Evolutionary conservation across 805 yeast species (phyloP).

Genomic region (Schizosaccharomyces japonicus): DNA sequence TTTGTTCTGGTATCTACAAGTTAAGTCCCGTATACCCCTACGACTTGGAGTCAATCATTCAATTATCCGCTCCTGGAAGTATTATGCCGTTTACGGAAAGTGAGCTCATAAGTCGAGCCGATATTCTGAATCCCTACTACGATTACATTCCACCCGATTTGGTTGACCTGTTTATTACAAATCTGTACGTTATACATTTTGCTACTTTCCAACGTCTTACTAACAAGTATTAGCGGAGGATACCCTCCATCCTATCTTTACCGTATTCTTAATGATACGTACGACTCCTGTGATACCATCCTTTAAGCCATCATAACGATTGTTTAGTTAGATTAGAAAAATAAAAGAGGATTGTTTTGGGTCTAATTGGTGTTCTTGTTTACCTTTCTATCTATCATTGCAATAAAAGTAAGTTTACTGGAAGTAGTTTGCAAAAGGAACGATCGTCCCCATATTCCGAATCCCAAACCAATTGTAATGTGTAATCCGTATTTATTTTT

Average conservation of each 20-base stretch:
- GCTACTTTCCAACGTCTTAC: background rate
- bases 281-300: constrained; percentile 57
- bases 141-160: constrained; percentile 87
- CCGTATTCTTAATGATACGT: constrained; percentile 83
- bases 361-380: too few relatives aligned
- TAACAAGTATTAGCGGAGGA: constrained; percentile 33
- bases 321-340: too few relatives aligned
- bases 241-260: constrained; percentile 89
- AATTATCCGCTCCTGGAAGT: constrained; percentile 82
- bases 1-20: constrained; percentile 83
- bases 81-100: constrained; percentile 56
- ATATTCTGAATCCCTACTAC: constrained; percentile 64
- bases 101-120: constrained; percentile 38
- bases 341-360: too few relatives aligned
- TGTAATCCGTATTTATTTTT: too few relatives aligned
- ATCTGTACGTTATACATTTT: constrained; percentile 24
- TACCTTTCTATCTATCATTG: too few relatives aligned
- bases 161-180: constrained; percentile 81
- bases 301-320: too few relatives aligned
- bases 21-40: constrained; percentile 82
- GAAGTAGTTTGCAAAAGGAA: too few relatives aligned
- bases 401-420: too few relatives aligned
- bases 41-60: constrained; percentile 58
- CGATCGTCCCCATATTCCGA: too few relatives aligned
- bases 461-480: too few relatives aligned